Conservation (phyloP, 768 basidiomycete species). For the Termitomyces sp. region DNA sequence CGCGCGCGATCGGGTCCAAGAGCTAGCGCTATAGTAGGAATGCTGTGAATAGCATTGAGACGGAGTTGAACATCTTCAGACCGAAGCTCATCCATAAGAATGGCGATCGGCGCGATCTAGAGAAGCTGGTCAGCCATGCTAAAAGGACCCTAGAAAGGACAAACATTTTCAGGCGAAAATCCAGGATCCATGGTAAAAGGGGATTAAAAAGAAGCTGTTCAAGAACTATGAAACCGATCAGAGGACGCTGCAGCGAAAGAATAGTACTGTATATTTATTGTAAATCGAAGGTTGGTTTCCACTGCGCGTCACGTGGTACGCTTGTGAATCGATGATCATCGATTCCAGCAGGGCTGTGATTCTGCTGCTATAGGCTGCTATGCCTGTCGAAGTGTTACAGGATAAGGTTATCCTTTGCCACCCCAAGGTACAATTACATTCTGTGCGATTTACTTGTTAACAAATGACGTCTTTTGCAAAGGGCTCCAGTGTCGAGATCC, state of each 20-base stretch:
- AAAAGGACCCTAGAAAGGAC: conserved; percentile 24
- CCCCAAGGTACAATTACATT: conserved; percentile 43
- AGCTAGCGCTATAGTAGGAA: conserved; percentile 97
- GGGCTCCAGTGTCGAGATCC: conserved; percentile 63
- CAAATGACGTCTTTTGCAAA: conserved; percentile 20
- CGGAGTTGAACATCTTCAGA: conserved; percentile 97
- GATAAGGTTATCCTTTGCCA: conserved; percentile 50
- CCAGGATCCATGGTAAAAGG: conserved; percentile 53
- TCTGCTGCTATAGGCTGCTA: conserved; percentile 16
- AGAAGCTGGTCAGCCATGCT: conserved; percentile 5
- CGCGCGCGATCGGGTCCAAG: conserved; percentile 93
- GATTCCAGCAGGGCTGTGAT: neutral
- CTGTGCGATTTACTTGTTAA: neutral
- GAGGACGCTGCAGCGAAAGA: neutral
- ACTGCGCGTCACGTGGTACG: neutral
- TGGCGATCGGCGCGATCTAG: conserved; percentile 90
- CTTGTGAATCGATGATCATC: neutral
- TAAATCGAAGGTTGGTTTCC: neutral
- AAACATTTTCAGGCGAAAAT: conserved; percentile 65
- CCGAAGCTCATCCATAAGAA: conserved; percentile 96
- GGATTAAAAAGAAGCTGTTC: neutral
- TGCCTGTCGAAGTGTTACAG: conserved; percentile 50
- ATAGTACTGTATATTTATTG: neutral
- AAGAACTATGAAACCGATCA: neutral
- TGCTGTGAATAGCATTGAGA: conserved; percentile 93